phyloP scores from a whole-genome alignment of 495 filamentous ascomycete genomes.

The Aspergillus hancockii region DNA sequence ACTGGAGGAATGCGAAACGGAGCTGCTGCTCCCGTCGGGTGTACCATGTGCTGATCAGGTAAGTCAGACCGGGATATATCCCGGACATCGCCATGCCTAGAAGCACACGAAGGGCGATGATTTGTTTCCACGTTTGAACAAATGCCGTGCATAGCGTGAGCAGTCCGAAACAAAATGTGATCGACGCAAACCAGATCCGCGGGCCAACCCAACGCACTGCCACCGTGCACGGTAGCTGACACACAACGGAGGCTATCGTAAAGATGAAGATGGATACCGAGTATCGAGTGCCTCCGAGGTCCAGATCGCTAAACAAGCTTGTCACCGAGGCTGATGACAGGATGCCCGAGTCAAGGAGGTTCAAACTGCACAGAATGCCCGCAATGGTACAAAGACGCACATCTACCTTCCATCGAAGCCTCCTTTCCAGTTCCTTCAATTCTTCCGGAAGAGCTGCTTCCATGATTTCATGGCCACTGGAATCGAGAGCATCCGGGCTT shows the following conservation, averaged over 20 bases:
- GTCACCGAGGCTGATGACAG: conserved; percentile 77
- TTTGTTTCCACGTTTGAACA: conserved; percentile 64
- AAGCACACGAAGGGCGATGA: conserved; percentile 71
- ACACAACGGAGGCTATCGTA: conserved; percentile 71
- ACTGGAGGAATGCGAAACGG: conserved; percentile 73
- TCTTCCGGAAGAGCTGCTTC: conserved; percentile 14
- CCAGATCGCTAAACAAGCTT: conserved; percentile 67
- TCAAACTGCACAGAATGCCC: conserved; percentile 69
- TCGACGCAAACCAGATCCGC: conserved; percentile 65
- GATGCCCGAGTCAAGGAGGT: conserved; percentile 74
- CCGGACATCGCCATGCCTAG: conserved; percentile 69
- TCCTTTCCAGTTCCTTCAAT: conserved; percentile 30
- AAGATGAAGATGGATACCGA: conserved; percentile 79
- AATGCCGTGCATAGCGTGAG: conserved; percentile 75
- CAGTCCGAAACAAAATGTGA: conserved; percentile 69
- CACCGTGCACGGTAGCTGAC: conserved; percentile 74
- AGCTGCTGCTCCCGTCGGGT: conserved; percentile 71
- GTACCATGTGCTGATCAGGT: conserved; percentile 75
- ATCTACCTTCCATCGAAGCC: conserved; percentile 66
- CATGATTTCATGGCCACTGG: neutral
- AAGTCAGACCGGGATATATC: conserved; percentile 71
- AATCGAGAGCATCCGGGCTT: neutral
- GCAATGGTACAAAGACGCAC: conserved; percentile 75
- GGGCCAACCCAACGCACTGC: conserved; percentile 69
- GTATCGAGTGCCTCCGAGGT: conserved; percentile 64